These are phyloP conservation scores for Leptomonas pyrrhocoris DNA, from an alignment of 208 protist genomes.

Conservation along the genomic window DNA sequence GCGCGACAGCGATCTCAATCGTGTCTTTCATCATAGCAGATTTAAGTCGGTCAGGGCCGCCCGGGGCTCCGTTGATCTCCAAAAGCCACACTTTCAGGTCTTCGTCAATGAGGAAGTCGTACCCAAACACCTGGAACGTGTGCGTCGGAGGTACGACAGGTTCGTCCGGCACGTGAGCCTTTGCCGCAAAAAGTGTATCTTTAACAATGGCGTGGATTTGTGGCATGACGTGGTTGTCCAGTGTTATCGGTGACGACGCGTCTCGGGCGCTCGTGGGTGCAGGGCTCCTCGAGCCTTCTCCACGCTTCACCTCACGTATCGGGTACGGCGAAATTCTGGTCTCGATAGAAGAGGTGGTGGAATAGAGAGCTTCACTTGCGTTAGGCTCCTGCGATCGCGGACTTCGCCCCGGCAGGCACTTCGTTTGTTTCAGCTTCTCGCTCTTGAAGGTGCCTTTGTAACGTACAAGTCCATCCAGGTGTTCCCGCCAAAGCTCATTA, in stretches of 20 bases:
- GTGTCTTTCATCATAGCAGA: constrained; percentile 68
- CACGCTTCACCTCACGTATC: constrained; percentile 7
- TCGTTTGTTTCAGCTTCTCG: constrained; percentile 31
- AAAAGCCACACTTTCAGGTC: constrained; percentile 75
- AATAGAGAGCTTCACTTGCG: background rate
- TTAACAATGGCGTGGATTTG: constrained; percentile 78
- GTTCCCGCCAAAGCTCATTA: constrained; percentile 81
- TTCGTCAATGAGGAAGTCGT: constrained; percentile 89
- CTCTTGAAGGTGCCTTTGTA: constrained; percentile 51
- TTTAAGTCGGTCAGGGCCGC: constrained; percentile 57
- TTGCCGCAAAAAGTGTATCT: constrained; percentile 61
- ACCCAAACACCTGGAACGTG: constrained; percentile 92
- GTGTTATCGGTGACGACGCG: constrained; percentile 30
- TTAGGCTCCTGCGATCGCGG: constrained; percentile 31
- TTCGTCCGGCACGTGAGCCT: constrained; percentile 47
- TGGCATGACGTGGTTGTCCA: constrained; percentile 63
- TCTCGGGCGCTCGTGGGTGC: constrained; percentile 5
- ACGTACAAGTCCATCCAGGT: constrained; percentile 79
- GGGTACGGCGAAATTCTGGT: constrained; percentile 24
- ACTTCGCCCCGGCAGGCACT: constrained; percentile 9
- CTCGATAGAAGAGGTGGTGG: constrained; percentile 11
- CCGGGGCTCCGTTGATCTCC: constrained; percentile 91
- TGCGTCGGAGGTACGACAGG: constrained; percentile 46
- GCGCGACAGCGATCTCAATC: constrained; percentile 70
- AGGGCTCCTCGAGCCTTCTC: constrained; percentile 17